Base-by-base conservation (phyloP, 805 yeast genomes). In the Ogataea methylovora region DNA sequence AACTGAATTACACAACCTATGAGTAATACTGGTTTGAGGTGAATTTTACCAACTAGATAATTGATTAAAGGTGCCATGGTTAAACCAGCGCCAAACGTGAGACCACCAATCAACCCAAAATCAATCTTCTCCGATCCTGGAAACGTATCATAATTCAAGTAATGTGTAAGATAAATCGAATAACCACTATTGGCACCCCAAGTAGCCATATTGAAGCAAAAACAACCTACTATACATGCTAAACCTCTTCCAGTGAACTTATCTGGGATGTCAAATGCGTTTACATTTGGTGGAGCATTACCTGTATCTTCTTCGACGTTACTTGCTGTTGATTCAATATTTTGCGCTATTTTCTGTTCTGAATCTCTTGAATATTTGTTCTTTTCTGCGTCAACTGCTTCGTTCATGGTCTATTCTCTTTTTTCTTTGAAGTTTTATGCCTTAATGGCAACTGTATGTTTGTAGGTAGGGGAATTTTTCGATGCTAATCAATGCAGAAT, bases 161-260 rank as follows among this genome's bases (percentile, higher is more conserved):
- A 82, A 41, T 64, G 67, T 1, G 81, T 66, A 18, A 81, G 58
- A 43, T 76, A 79, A 5, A 82, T 68, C 20, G 85, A 80, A 49
- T 67, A 82, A 3, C 79, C 81, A 6, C 75, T 60, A 42, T 80
- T 80, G 42, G 81, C 70, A 12, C 92, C 92, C 88, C 90, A 82
- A 0, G 84, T 71, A 25, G 71, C 63, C 42, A 76, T 69, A 51
- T 75, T 73, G 27, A 75, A 57, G 4, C 74, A 33, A 20, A 65
- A 58, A 4, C 72, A 67, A 11, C 76, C 73, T 12, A 70, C 39
- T 11, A 72, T 69, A 14, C 49, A 33, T 2, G 46, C 20, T 15
- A 78, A 63, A 0, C 79, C 74, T 82, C 85, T 77, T 2, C 83
- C 85, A 37, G 73, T 69, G 2, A 86, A 86, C 29, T 76, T 79